phyloP scores from a whole-genome alignment of 1,139 yeast species.

The Debaryomyces sp. region DNA sequence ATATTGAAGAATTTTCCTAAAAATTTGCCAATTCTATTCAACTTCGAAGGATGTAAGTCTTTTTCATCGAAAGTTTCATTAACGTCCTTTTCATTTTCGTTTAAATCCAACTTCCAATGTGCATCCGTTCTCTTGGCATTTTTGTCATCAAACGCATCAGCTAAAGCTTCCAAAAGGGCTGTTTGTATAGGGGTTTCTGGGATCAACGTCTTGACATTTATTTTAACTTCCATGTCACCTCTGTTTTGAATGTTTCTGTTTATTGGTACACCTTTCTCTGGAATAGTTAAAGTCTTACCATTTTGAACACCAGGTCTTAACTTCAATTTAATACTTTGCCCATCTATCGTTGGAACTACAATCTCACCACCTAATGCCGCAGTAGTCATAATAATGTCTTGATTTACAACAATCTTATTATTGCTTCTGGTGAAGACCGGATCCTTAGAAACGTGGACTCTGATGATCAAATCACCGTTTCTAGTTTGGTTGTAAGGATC shows the following conservation, averaged over 20 bases:
- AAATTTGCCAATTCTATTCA: conserved; percentile 64
- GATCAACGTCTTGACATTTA: conserved; percentile 69
- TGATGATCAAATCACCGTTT: conserved; percentile 86
- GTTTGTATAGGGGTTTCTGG: conserved; percentile 88
- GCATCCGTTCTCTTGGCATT: conserved; percentile 73
- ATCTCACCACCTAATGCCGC: conserved; percentile 95
- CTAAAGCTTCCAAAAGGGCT: conserved; percentile 89
- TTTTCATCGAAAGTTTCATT: conserved; percentile 35
- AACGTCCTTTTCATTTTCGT: conserved; percentile 17
- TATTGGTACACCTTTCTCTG: conserved; percentile 87
- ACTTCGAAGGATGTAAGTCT: conserved; percentile 57
- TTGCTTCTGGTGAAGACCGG: conserved; percentile 67
- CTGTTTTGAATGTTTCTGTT: conserved; percentile 58
- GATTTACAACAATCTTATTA: conserved; percentile 61
- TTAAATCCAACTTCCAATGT: conserved; percentile 50
- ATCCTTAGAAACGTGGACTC: conserved; percentile 78
- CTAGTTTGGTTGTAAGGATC: conserved; percentile 64
- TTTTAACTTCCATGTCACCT: conserved; percentile 79
- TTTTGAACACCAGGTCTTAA: conserved; percentile 87
- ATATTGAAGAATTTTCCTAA: conserved; percentile 65
- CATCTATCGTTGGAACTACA: conserved; percentile 84
- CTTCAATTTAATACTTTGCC: conserved; percentile 70
- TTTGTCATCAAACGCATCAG: conserved; percentile 83
- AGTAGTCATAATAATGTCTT: conserved; percentile 86
- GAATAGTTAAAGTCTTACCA: conserved; percentile 74